These are phyloP conservation scores for Russula compacta DNA, from an alignment of 768 basidiomycete genomes.

Conservation along the genomic window DNA sequence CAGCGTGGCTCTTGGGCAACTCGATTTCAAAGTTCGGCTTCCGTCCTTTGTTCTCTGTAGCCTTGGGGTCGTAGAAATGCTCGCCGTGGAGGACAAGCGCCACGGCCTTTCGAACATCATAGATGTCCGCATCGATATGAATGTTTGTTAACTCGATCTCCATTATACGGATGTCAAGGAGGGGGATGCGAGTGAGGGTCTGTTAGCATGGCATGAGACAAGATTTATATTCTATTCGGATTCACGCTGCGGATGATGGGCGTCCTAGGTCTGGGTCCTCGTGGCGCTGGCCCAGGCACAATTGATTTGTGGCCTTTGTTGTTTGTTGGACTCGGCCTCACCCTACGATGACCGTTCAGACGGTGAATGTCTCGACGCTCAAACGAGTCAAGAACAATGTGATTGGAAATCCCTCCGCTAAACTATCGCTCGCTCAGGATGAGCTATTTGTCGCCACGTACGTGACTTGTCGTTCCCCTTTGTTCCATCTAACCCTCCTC, in stretches of 20 bases:
- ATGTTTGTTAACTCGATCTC: conserved; percentile 31
- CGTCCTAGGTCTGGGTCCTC: too few species aligned
- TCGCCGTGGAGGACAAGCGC: conserved; percentile 49
- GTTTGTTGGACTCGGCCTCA: too few species aligned
- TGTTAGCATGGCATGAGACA: too few species aligned
- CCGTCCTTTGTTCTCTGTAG: conserved; percentile 24
- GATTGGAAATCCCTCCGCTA: conserved; percentile 73
- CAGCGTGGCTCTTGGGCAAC: conserved; percentile 41
- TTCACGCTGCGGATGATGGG: background rate
- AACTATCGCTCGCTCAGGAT: conserved; percentile 49
- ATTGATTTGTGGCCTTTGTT: too few species aligned
- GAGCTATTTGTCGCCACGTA: conserved; percentile 47
- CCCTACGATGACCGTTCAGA: conserved; percentile 23
- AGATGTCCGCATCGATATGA: conserved; percentile 35
- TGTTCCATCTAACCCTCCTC: background rate
- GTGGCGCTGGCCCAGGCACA: too few species aligned
- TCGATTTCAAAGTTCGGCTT: conserved; percentile 52
- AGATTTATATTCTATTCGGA: background rate
- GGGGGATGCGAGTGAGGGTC: background rate
- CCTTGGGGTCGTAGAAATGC: conserved; percentile 34
- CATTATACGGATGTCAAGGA: conserved; percentile 23
- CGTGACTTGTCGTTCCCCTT: conserved; percentile 19
- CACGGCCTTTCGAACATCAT: conserved; percentile 49
- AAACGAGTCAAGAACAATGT: conserved; percentile 68
- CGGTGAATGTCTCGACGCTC: conserved; percentile 33